Conservation (phyloP, 106 monocot genomes). For the Alisma plantagoaquatica region DNA sequence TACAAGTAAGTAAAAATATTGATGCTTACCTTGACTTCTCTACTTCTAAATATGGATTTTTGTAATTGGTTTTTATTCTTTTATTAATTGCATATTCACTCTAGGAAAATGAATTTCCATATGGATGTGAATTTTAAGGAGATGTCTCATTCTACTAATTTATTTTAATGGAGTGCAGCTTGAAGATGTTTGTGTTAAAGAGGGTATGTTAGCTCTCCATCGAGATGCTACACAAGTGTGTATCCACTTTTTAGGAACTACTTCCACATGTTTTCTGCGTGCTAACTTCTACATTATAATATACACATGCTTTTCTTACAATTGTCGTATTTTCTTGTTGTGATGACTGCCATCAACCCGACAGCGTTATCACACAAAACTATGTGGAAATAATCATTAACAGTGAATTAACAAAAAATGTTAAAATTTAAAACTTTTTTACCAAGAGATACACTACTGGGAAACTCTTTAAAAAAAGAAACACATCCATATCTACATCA, state of each 20-base stretch:
- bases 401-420: too few relatives aligned
- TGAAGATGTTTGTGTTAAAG: constrained; percentile 92
- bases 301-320: too few relatives aligned
- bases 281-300: too few relatives aligned
- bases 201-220: constrained; percentile 85
- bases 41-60: neutral
- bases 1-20: constrained; percentile 40
- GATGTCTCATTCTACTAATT: constrained; percentile 76
- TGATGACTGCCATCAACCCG: too few relatives aligned
- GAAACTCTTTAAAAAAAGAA: too few relatives aligned
- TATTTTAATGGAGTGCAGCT: constrained; percentile 92
- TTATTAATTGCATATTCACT: constrained; percentile 69
- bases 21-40: neutral
- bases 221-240: constrained; percentile 88
- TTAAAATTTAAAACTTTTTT: too few relatives aligned
- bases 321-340: too few relatives aligned
- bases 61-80: neutral
- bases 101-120: constrained; percentile 93
- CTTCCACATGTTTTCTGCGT: neutral
- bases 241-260: neutral
- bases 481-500: too few relatives aligned
- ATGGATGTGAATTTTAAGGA: constrained; percentile 98
- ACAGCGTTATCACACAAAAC: too few relatives aligned
- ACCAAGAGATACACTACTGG: too few relatives aligned
- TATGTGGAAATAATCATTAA: too few relatives aligned